A percentile compares a stretch with the other conserved stretches of the same genome.
Conservation (phyloP, 768 basidiomycete genomes). For the Coprinopsis strossmayeri region DNA sequence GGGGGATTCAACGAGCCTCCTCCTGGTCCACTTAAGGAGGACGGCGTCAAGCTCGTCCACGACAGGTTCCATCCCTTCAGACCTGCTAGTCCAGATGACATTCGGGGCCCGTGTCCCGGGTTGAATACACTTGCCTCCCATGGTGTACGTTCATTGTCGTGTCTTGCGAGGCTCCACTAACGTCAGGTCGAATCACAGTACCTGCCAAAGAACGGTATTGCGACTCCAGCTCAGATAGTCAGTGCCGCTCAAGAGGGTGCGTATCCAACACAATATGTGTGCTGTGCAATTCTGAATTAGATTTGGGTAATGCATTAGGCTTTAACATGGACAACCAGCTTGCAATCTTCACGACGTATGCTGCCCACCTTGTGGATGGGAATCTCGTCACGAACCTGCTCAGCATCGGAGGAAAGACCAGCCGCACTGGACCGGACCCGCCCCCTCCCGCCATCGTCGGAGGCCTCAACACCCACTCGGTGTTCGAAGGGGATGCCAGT, state of each 20-base stretch:
- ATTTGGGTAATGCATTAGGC: background rate
- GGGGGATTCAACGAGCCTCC: too few relatives aligned
- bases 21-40: too few relatives aligned
- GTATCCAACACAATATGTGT: background rate
- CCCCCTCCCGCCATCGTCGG: constrained; percentile 15
- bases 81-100: constrained; percentile 9
- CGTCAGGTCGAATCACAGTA: background rate
- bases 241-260: constrained; percentile 8
- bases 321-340: constrained; percentile 14
- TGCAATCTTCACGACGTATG: constrained; percentile 15
- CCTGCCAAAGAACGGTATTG: constrained; percentile 11
- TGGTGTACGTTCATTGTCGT: constrained; percentile 10
- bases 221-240: constrained; percentile 13
- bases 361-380: constrained; percentile 14
- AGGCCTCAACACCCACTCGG: constrained; percentile 14
- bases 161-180: background rate
- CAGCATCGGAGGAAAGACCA: constrained; percentile 14
- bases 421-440: constrained; percentile 10
- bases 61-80: constrained; percentile 15
- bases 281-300: background rate
- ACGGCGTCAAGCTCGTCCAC: constrained; percentile 18
- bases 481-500: constrained; percentile 16
- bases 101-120: constrained; percentile 16
- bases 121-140: constrained; percentile 16
- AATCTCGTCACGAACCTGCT: constrained; percentile 13